Base-by-base conservation (phyloP, 2,329 filamentous ascomycete genomes). In the Penicillium palitans region DNA sequence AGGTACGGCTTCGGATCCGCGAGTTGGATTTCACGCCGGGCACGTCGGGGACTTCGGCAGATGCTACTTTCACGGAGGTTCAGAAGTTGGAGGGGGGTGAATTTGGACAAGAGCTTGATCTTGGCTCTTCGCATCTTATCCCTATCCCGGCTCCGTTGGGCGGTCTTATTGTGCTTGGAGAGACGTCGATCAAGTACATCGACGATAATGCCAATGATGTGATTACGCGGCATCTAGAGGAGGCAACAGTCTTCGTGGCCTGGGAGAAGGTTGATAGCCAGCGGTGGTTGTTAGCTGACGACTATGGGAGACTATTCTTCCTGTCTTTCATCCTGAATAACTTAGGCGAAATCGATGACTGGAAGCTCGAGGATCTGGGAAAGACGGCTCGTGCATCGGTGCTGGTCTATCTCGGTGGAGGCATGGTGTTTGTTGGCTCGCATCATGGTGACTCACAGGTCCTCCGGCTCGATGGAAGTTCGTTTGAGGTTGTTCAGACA, bases 361-460 rank as follows among this genome's bases (percentile, higher is more conserved):
- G 96, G 82, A 84, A 87, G 54, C 80, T 97, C 21, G 83, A 85
- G 51, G 78, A 82, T 24, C 81, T 96, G 21, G 86, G 86, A 4
- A 75, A 74, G 48, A 93, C 89, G 0, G 91, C 92, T 15, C 84
- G 90, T 64, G 90, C 93, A 10, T 89, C 87, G 7, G 86, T 83
- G 15, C 77, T 99, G 44, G 87, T 96, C 0, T 95, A 96, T 70
- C 81, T 97, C 8, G 76, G 75, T 10, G 74, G 70, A 6, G 84
- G 88, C 0, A 80, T 89, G 47, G 80, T 97, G 13, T 98, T 96
- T 71, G 82, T 99, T 41, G 95, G 90, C 12, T 97, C 93, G 1
- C 93, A 97, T 72, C 90, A 95, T 67, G 93, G 93, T 37, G 91
- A 99, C 73, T 96, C 91, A 1, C 92, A 97, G 71, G 82, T 98